Percentiles rank a stretch among this genome's conserved stretches.
Conservation (phyloP, 148 eudicot species). For the Hydrangea macrophylla region DNA sequence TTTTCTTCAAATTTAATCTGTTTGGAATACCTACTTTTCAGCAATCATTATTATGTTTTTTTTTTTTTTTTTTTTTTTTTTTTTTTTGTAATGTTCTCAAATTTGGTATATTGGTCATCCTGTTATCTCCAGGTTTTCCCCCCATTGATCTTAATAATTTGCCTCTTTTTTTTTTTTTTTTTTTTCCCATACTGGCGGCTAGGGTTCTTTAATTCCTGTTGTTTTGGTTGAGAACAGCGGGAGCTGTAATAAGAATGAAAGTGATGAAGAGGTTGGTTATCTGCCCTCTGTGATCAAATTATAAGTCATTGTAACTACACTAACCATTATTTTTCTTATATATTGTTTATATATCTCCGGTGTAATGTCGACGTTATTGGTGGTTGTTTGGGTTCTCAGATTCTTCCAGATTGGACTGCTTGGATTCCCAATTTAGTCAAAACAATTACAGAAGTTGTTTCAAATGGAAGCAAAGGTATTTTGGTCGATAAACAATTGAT, state of each 20-base stretch:
- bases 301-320: no score
- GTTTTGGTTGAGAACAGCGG: constrained; percentile 98
- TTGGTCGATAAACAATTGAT: no score
- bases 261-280: constrained; percentile 73
- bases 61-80: no score
- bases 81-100: not conserved
- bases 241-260: constrained; percentile 84
- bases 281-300: not conserved
- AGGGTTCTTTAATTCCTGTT: constrained; percentile 69
- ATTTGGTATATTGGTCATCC: not conserved
- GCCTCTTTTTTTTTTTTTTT: no score
- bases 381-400: constrained; percentile 31
- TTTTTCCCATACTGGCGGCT: no score
- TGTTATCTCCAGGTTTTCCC: not conserved
- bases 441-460: no score
- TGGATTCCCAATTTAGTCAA: no score
- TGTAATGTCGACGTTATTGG: not conserved
- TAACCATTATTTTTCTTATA: not conserved
- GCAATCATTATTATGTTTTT: not conserved
- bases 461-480: no score
- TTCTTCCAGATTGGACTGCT: no score
- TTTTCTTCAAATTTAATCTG: not conserved
- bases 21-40: not conserved
- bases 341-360: not conserved
- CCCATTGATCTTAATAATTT: not conserved